Conservation (phyloP, 2,329 filamentous ascomycete genomes). For the Catunica adiposa region DNA sequence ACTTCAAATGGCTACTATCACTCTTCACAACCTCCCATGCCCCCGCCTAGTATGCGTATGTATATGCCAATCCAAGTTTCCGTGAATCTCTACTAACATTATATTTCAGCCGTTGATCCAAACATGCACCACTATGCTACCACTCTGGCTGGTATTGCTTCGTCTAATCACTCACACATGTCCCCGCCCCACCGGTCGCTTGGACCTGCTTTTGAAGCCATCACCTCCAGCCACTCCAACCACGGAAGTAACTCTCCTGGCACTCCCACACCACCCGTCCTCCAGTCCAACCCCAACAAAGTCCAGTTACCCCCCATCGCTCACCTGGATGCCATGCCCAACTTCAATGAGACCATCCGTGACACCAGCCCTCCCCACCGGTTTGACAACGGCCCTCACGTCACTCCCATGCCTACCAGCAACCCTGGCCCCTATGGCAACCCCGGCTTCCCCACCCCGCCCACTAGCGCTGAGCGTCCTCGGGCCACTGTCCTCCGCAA, state of each 20-base stretch:
- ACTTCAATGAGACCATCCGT: too few relatives aligned
- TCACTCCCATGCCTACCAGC: too few relatives aligned
- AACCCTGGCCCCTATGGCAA: too few relatives aligned
- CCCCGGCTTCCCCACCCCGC: neutral
- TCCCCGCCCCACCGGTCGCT: neutral
- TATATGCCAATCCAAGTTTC: too few relatives aligned
- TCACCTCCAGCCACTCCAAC: neutral
- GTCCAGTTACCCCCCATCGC: neutral
- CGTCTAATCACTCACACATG: neutral
- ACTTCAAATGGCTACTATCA: constrained; percentile 1
- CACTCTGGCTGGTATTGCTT: too few relatives aligned
- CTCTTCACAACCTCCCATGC: constrained; percentile 16
- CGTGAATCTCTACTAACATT: too few relatives aligned
- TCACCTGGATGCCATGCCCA: too few relatives aligned
- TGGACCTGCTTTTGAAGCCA: neutral
- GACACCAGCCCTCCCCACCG: too few relatives aligned
- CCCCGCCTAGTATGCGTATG: constrained; percentile 12
- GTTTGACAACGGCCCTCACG: too few relatives aligned
- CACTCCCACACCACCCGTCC: neutral
- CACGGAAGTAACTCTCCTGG: neutral
- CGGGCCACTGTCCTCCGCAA: constrained; percentile 46
- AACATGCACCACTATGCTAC: too few relatives aligned
- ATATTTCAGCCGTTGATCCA: constrained; percentile 2
- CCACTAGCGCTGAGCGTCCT: constrained; percentile 52
- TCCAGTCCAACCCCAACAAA: constrained; percentile 23